Evolutionary conservation across 2,329 filamentous ascomycete species (phyloP).

Genomic region (Amesomyces nigricolor): DNA sequence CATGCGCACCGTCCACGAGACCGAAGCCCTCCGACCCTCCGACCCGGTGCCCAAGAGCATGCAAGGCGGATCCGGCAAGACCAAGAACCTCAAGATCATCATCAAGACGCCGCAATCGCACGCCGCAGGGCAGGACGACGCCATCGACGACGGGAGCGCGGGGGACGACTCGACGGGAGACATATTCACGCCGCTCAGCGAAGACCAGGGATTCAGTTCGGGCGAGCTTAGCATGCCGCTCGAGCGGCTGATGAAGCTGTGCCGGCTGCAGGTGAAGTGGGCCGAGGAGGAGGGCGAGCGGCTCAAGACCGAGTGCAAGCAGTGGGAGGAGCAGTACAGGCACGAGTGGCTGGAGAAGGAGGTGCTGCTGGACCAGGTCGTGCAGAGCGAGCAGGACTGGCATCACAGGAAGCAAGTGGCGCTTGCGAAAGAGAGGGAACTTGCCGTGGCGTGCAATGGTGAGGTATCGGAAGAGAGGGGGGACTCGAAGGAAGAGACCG

Average conservation of each 20-base stretch:
- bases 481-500: constrained; percentile 5
- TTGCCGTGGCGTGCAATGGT: constrained; percentile 32
- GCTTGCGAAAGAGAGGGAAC: constrained; percentile 43
- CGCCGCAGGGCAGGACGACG: constrained; percentile 50
- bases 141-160: constrained; percentile 41
- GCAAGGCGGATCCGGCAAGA: constrained; percentile 43
- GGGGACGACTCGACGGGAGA: constrained; percentile 54
- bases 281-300: constrained; percentile 60
- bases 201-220: constrained; percentile 57
- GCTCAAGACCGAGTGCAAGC: constrained; percentile 59
- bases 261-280: constrained; percentile 67
- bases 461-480: not conserved
- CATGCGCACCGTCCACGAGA: constrained; percentile 98
- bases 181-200: constrained; percentile 49
- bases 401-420: constrained; percentile 53
- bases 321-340: constrained; percentile 60
- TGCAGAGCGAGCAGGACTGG: constrained; percentile 61
- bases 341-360: constrained; percentile 78
- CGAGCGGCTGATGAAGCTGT: constrained; percentile 60
- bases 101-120: constrained; percentile 57
- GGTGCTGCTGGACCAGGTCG: constrained; percentile 66
- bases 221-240: constrained; percentile 58
- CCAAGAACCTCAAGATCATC: constrained; percentile 56
- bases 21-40: constrained; percentile 78
- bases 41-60: constrained; percentile 68